phyloP scores from a whole-genome alignment of 805 yeast species.

The Cephaloascus fragrans region DNA sequence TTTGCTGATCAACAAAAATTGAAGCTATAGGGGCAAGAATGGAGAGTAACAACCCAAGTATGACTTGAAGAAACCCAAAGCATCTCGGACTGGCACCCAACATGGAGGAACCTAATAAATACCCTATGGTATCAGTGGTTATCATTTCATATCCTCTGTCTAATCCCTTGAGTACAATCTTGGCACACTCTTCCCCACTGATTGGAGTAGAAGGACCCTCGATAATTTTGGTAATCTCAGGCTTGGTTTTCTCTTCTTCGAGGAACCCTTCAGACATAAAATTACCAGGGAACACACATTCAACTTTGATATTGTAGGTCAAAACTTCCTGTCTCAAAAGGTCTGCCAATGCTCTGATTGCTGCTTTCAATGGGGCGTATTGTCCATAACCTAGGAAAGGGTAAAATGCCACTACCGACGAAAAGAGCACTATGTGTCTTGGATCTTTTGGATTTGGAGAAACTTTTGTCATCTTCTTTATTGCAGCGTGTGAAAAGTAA shows the following conservation, averaged over 20 bases:
- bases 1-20: slow-evolving; percentile 40
- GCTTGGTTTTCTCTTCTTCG: slow-evolving; percentile 78
- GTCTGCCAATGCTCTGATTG: slow-evolving; percentile 66
- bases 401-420: slow-evolving; percentile 75
- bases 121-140: slow-evolving; percentile 78
- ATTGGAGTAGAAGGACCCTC: slow-evolving; percentile 82
- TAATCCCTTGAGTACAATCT: slow-evolving; percentile 44
- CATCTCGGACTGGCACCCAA: slow-evolving; percentile 65
- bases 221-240: slow-evolving; percentile 67
- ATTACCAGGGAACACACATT: slow-evolving; percentile 81
- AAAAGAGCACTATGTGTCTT: slow-evolving; percentile 52
- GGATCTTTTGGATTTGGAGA: slow-evolving; percentile 4
- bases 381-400: slow-evolving; percentile 88
- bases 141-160: slow-evolving; percentile 61
- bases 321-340: slow-evolving; percentile 73
- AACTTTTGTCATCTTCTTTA: slow-evolving; percentile 27
- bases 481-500: slow-evolving; percentile 57
- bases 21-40: slow-evolving; percentile 46
- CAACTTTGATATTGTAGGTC: slow-evolving; percentile 58
- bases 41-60: slow-evolving; percentile 25
- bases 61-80: slow-evolving; percentile 37
- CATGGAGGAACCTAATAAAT: slow-evolving; percentile 60
- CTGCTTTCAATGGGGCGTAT: slow-evolving; percentile 85
- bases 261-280: slow-evolving; percentile 81
- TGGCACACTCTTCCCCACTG: slow-evolving; percentile 56